A percentile compares a stretch with the other conserved stretches of the same genome.
These are phyloP conservation scores for Fusarium sp. DNA, from an alignment of 2,329 filamentous ascomycete species.

Conservation along the genomic window DNA sequence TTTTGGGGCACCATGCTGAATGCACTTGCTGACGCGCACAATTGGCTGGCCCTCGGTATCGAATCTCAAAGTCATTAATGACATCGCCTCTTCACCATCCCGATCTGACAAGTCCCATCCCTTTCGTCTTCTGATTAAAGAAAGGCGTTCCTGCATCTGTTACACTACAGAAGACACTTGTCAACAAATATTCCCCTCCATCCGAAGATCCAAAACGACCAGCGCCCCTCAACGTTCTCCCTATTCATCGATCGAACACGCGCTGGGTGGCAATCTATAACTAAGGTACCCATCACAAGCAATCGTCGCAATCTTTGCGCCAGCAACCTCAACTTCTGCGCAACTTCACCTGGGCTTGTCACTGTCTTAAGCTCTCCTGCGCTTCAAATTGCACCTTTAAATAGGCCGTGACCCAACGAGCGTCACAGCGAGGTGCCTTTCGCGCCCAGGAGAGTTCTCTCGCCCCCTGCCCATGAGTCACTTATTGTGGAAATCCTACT, in stretches of 20 bases:
- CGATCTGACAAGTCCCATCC: constrained; percentile 10
- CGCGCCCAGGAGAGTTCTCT: constrained; percentile 54
- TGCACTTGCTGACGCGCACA: constrained; percentile 41
- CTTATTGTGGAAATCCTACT: constrained; percentile 94
- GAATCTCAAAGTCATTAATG: constrained; percentile 26
- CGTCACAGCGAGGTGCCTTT: constrained; percentile 87
- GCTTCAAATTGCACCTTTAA: constrained; percentile 75
- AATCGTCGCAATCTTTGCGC: constrained; percentile 20
- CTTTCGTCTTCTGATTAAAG: background rate
- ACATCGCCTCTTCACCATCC: constrained; percentile 13
- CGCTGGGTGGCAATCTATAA: constrained; percentile 38
- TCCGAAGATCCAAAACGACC: background rate
- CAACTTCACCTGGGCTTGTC: background rate
- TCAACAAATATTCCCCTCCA: background rate
- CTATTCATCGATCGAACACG: constrained; percentile 15
- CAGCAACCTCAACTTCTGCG: background rate
- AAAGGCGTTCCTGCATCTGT: background rate
- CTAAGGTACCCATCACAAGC: constrained; percentile 5
- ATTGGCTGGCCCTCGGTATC: constrained; percentile 32
- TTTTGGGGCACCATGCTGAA: constrained; percentile 22
- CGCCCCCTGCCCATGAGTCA: constrained; percentile 79
- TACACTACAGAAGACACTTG: background rate
- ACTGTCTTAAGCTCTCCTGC: constrained; percentile 41
- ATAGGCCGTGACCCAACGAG: constrained; percentile 86
- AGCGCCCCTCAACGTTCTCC: constrained; percentile 10